Conservation (phyloP, 2,329 filamentous ascomycete genomes). For the Magnaporthiopsis incrustans region DNA sequence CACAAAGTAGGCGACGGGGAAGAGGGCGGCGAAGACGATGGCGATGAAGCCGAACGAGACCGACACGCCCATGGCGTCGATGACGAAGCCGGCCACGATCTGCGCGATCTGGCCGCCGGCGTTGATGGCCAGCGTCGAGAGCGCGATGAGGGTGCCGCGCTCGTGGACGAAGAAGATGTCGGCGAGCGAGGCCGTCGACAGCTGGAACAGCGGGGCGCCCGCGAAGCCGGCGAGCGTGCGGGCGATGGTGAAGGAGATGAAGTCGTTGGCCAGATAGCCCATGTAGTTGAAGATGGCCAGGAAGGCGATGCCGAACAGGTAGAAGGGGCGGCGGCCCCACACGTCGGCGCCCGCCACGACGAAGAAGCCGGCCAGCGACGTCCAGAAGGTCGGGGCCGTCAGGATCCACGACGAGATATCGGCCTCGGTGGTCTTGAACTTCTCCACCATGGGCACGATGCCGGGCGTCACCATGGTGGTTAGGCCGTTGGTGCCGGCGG, state of each 20-base stretch:
- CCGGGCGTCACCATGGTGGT: conserved; percentile 5
- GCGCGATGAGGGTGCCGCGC: conserved; percentile 4
- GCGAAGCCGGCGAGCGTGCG: conserved; percentile 7
- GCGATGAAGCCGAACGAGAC: conserved; percentile 6
- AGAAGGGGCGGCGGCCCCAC: conserved; percentile 7
- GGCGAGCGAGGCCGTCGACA: conserved; percentile 5
- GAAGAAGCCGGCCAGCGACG: conserved; percentile 8
- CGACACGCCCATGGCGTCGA: conserved; percentile 7
- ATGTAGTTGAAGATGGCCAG: conserved; percentile 3
- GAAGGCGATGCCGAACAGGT: conserved; percentile 5
- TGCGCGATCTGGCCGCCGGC: conserved; percentile 3
- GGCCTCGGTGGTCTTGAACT: neutral
- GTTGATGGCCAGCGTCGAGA: conserved; percentile 4
- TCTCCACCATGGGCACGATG: conserved; percentile 4
- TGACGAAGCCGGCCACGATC: conserved; percentile 7
- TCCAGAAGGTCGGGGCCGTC: conserved; percentile 7
- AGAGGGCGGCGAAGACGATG: conserved; percentile 6
- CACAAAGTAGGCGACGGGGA: conserved; percentile 6
- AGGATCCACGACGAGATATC: conserved; percentile 4
- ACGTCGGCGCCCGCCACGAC: conserved; percentile 6
- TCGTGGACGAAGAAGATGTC: conserved; percentile 9
- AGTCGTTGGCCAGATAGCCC: conserved; percentile 2
- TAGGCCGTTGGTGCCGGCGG: conserved; percentile 1
- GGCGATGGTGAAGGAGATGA: neutral
- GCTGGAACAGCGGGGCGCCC: conserved; percentile 4